Evolutionary conservation across 805 yeast genomes (phyloP).

Genomic region (Diddensiella transvaalensis): DNA sequence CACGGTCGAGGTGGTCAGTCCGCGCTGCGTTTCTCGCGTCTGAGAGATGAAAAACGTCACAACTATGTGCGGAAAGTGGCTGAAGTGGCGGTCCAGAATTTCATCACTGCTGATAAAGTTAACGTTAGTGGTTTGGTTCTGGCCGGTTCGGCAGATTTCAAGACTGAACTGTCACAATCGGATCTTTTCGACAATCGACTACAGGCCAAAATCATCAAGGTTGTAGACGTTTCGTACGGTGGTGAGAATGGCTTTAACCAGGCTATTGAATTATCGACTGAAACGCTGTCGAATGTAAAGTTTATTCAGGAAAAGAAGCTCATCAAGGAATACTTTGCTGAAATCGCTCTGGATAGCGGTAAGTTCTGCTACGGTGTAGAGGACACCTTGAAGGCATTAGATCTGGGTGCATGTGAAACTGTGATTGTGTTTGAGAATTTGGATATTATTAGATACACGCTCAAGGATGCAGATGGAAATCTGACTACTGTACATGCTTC

Average conservation of each 20-base stretch:
- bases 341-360: constrained; percentile 96
- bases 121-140: constrained; percentile 90
- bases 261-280: constrained; percentile 97
- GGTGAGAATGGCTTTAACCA: constrained; percentile 99
- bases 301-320: constrained; percentile 98
- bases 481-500: constrained; percentile 68
- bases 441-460: constrained; percentile 76
- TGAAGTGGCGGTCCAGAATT: constrained; percentile 96
- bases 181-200: constrained; percentile 92
- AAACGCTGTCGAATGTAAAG: constrained; percentile 93
- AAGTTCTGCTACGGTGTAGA: constrained; percentile 97
- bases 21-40: constrained; percentile 97
- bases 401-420: constrained; percentile 91
- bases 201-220: constrained; percentile 78
- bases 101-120: constrained; percentile 90
- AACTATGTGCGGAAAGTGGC: constrained; percentile 98
- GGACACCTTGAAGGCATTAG: constrained; percentile 93
- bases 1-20: constrained; percentile 99
- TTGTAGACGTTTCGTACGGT: constrained; percentile 97
- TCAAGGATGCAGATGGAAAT: constrained; percentile 78
- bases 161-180: constrained; percentile 86
- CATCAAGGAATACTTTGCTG: constrained; percentile 88
- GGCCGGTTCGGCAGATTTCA: constrained; percentile 99
- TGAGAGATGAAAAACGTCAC: constrained; percentile 98
- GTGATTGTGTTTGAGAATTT: constrained; percentile 91